Evolutionary conservation across 192 early-diverging fungal species (phyloP).

Genomic region (Coemansia javaensis): DNA sequence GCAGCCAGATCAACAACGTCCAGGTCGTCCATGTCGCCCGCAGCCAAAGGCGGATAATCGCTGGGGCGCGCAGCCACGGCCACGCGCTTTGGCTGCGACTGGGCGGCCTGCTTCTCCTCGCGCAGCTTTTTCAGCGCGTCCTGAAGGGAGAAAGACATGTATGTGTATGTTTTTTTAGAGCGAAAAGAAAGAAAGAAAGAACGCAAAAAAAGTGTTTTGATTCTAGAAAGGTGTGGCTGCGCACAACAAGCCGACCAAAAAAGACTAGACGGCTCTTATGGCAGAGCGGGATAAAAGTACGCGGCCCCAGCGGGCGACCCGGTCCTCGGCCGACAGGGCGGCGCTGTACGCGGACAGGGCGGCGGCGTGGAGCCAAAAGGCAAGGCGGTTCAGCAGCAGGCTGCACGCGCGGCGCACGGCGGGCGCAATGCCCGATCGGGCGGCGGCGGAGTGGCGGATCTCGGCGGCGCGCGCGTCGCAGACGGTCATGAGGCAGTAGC

Average conservation of each 20-base stretch:
- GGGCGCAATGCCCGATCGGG: slow-evolving; percentile 4
- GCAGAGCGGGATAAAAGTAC: not conserved
- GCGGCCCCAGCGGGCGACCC: slow-evolving; percentile 16
- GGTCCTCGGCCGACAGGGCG: slow-evolving; percentile 17
- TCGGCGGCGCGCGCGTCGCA: slow-evolving; percentile 30
- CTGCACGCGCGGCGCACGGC: slow-evolving; percentile 4
- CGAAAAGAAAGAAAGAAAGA: too few species aligned
- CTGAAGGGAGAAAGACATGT: slow-evolving; percentile 30
- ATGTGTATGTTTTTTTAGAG: not conserved
- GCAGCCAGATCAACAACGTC: too few species aligned
- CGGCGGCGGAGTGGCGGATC: slow-evolving; percentile 19
- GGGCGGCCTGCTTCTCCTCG: slow-evolving; percentile 16
- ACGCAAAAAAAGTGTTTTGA: too few species aligned
- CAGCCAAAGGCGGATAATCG: not conserved
- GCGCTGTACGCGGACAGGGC: slow-evolving; percentile 12
- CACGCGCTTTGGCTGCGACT: slow-evolving; percentile 17
- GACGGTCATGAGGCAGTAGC: slow-evolving; percentile 42
- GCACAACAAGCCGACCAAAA: not conserved
- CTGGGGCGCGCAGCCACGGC: not conserved
- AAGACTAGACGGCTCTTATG: not conserved
- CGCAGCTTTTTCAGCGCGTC: slow-evolving; percentile 36
- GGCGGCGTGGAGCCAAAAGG: slow-evolving; percentile 20
- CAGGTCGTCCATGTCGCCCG: too few species aligned
- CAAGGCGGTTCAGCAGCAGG: slow-evolving; percentile 21
- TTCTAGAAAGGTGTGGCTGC: not conserved